phyloP scores from a whole-genome alignment of 73 alveolate species.

The Diophrys appendiculata region DNA sequence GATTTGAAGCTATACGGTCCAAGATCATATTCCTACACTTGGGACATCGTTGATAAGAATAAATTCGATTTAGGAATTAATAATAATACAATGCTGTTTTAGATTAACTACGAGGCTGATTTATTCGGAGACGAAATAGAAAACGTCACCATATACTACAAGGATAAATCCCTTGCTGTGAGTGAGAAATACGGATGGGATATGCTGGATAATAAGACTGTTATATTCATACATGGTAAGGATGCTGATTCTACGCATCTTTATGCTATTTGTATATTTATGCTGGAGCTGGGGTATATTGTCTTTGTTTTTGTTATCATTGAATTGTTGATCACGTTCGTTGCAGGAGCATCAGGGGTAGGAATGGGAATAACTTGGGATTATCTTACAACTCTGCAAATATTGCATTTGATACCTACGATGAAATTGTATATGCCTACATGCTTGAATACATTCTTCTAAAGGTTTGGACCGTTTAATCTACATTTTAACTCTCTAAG shows the following conservation, averaged over 20 bases:
- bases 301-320: slow-evolving; percentile 2
- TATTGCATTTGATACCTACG: slow-evolving; percentile 20
- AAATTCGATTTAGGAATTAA: background rate
- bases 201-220: background rate
- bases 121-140: slow-evolving; percentile 9
- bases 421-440: slow-evolving; percentile 23
- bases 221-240: slow-evolving; percentile 10
- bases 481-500: too few species aligned
- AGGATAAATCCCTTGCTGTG: background rate
- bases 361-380: background rate
- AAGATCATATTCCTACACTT: slow-evolving; percentile 1
- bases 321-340: too few species aligned
- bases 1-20: slow-evolving; percentile 21
- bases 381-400: slow-evolving; percentile 13
- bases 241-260: slow-evolving; percentile 4
- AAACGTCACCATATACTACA: background rate
- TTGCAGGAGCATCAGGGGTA: slow-evolving; percentile 2
- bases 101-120: background rate
- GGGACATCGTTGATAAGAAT: background rate
- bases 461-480: slow-evolving; percentile 6
- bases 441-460: slow-evolving; percentile 1
- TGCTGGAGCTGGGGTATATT: background rate
- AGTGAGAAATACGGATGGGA: slow-evolving; percentile 7
- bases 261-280: background rate
- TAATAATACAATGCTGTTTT: background rate